phyloP scores from a whole-genome alignment of 1,284 basidiomycete genomes.

The Marasmius fiardii region DNA sequence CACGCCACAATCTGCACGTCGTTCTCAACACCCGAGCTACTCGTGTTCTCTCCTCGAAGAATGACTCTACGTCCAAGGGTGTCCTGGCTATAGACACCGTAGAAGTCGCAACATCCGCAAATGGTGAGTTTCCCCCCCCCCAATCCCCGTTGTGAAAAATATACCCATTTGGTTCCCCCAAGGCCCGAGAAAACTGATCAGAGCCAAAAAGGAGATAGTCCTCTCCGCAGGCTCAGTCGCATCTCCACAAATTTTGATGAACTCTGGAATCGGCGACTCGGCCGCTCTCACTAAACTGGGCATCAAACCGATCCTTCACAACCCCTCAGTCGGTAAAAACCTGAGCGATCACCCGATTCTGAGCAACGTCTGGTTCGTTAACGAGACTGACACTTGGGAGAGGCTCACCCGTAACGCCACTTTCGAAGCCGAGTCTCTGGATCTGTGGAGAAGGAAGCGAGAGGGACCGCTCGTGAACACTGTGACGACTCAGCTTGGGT shows the following conservation, averaged over 20 bases:
- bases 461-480: constrained; percentile 20
- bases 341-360: constrained; percentile 32
- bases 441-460: constrained; percentile 17
- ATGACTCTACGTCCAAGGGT: background rate
- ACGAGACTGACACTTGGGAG: constrained; percentile 20
- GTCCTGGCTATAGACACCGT: background rate
- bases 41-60: background rate
- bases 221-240: constrained; percentile 20
- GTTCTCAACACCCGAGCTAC: background rate
- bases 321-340: constrained; percentile 30
- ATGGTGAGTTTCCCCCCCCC: background rate
- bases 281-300: constrained; percentile 20
- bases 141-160: background rate
- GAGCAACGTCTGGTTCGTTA: constrained; percentile 19
- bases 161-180: background rate
- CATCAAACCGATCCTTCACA: constrained; percentile 20
- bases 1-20: background rate
- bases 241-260: constrained; percentile 27
- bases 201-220: constrained; percentile 22
- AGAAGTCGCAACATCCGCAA: background rate
- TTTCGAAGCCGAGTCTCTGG: constrained; percentile 8
- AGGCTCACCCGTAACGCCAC: constrained; percentile 17
- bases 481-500: constrained; percentile 18
- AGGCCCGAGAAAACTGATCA: background rate
- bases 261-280: constrained; percentile 29